Evolutionary conservation across 495 filamentous ascomycete genomes (phyloP).

Genomic region (Trichoderma parareesei): DNA sequence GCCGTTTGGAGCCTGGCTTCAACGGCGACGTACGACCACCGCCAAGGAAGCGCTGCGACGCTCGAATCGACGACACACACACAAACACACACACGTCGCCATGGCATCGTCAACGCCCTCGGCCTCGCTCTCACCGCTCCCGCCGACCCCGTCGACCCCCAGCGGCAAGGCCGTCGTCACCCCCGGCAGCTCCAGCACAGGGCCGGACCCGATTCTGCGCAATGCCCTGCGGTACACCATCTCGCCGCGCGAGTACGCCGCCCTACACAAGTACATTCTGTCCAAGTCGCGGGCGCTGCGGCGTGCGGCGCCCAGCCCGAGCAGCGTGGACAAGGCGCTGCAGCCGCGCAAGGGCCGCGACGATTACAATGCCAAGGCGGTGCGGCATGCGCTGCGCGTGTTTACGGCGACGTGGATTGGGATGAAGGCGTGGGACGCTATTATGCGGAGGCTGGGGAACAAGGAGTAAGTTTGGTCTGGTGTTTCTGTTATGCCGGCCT

Average conservation of each 20-base stretch:
- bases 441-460: constrained; percentile 39
- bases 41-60: background rate
- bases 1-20: background rate
- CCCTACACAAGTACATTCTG: constrained; percentile 68
- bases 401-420: constrained; percentile 61
- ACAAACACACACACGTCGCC: background rate
- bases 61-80: background rate
- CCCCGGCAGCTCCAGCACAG: background rate
- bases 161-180: constrained; percentile 29
- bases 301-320: constrained; percentile 49
- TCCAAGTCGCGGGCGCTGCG: constrained; percentile 56
- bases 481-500: background rate
- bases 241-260: constrained; percentile 74
- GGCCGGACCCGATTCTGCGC: constrained; percentile 54
- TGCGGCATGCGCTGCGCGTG: constrained; percentile 67
- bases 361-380: constrained; percentile 71
- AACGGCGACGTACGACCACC: background rate
- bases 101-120: background rate
- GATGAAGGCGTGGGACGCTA: constrained; percentile 59
- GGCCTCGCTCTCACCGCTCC: background rate
- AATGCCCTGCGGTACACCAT: constrained; percentile 78
- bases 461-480: constrained; percentile 31
- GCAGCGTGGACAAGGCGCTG: constrained; percentile 40
- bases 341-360: constrained; percentile 33
- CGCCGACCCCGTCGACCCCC: too few species aligned